Base-by-base conservation (phyloP, 306 rosid genomes). In the Fragaria nilgerrensis region DNA sequence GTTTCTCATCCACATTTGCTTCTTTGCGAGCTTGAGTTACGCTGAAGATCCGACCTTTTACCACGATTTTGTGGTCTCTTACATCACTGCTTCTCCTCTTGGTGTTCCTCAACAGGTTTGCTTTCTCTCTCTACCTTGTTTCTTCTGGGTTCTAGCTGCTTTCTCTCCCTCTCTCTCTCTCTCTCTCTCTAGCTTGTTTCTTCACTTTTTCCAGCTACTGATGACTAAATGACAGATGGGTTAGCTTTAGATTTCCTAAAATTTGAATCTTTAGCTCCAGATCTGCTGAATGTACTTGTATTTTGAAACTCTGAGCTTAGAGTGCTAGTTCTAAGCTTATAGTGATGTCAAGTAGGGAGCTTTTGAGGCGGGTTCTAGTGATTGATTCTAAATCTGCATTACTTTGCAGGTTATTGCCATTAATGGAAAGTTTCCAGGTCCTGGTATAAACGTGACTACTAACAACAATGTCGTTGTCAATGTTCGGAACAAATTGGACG, bases 401-500 rank as follows among this genome's bases (percentile, higher is more conserved):
- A 44, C 80, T 78, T 79, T 89, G 70, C 81, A 94, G 98, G 98
- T 94, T 63, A 94, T 94, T 84, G 98, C 96, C 64, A 78, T 94
- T 68, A 94, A 94, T 74, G 85, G 75, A 13, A 80, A 88, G 73
- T 94, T 94, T 81, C 98, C 98, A 5, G 98, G 97, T 80, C 97
- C 98, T 81, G 64, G 80, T 72, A 84, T 94, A 37, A 94, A 94
- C 79, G 90, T 86, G 41, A 94, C 98, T 41, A 94, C 97, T 69
- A 94, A 94, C 85, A 86, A 94, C 90, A 90, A 92, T 32, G 98
- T 94, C 66, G 81, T 45, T 59, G 87, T 94, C 83, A 92, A 92
- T 89, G 91, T 94, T 70, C 83, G 91, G 23, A 94, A 94, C 92
- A 92, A 94, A 82, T 79, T 94, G 88, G 96, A 92, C 17, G 98